A percentile compares a stretch with the other conserved stretches of the same genome.
Evolutionary conservation across 75 land plant species (phyloP).

Genomic region (Larix kaempferi): DNA sequence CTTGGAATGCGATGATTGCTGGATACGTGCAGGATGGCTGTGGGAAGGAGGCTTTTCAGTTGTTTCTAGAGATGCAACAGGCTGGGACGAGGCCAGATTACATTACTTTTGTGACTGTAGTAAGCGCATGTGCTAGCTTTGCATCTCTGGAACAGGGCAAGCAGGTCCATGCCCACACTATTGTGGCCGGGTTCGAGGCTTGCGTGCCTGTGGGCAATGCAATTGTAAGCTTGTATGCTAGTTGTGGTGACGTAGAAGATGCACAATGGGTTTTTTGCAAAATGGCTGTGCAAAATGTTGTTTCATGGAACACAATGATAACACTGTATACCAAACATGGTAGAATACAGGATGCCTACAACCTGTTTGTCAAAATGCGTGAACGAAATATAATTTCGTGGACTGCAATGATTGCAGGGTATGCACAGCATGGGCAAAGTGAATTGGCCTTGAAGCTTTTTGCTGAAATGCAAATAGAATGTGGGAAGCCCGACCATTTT

Average conservation of each 20-base stretch:
- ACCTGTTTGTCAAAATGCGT: constrained; percentile 43
- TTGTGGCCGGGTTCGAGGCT: constrained; percentile 25
- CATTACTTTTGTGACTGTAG: constrained; percentile 29
- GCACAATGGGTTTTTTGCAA: constrained; percentile 26
- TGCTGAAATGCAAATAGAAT: constrained; percentile 42
- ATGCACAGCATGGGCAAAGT: constrained; percentile 27
- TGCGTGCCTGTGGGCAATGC: constrained; percentile 26
- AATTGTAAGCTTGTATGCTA: constrained; percentile 28
- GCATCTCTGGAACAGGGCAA: constrained; percentile 32
- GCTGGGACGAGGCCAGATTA: constrained; percentile 13
- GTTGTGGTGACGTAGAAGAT: constrained; percentile 24
- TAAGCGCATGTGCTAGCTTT: constrained; percentile 37
- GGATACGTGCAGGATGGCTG: constrained; percentile 53
- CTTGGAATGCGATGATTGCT: constrained; percentile 66
- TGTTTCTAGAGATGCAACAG: constrained; percentile 17
- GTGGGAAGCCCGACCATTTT: constrained; percentile 31
- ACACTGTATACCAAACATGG: constrained; percentile 22
- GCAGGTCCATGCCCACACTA: constrained; percentile 33
- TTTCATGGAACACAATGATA: constrained; percentile 39
- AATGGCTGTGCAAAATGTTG: constrained; percentile 18
- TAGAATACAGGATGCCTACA: constrained; percentile 19
- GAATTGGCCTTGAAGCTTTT: constrained; percentile 47
- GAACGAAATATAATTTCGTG: constrained; percentile 62
- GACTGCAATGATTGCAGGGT: constrained; percentile 62
- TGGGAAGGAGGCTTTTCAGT: constrained; percentile 22